Evolutionary conservation across 192 early-diverging fungal genomes (phyloP).

Genomic region (Rhizophagus clarus): DNA sequence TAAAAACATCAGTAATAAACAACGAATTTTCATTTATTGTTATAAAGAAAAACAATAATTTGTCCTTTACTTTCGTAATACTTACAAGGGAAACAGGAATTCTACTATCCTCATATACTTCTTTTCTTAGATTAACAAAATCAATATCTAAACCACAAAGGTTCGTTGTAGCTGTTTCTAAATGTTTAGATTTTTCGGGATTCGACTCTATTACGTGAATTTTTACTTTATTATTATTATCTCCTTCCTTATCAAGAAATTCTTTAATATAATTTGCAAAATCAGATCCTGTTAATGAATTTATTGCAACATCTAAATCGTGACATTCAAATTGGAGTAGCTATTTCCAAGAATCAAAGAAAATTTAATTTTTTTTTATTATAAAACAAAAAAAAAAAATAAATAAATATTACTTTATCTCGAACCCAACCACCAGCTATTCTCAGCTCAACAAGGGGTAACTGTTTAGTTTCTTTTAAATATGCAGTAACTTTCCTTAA

Average conservation of each 20-base stretch:
- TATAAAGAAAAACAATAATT: neutral
- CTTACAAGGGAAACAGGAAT: slow-evolving; percentile 72
- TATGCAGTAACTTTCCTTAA: slow-evolving; percentile 62
- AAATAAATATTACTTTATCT: slow-evolving; percentile 76
- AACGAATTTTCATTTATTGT: neutral
- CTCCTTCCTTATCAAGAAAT: slow-evolving; percentile 53
- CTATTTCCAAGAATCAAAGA: slow-evolving; percentile 36
- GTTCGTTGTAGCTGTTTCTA: slow-evolving; percentile 93
- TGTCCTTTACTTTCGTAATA: neutral
- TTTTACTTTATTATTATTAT: slow-evolving; percentile 35
- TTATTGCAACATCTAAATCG: slow-evolving; percentile 95
- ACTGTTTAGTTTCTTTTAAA: slow-evolving; percentile 47
- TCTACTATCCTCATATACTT: slow-evolving; percentile 82
- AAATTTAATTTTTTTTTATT: too few species aligned
- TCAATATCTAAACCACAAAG: slow-evolving; percentile 81
- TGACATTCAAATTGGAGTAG: slow-evolving; percentile 83
- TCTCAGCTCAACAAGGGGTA: slow-evolving; percentile 66
- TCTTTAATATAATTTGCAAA: slow-evolving; percentile 79
- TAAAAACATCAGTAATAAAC: neutral
- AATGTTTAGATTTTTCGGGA: slow-evolving; percentile 95
- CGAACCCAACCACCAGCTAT: slow-evolving; percentile 99
- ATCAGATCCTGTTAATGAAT: slow-evolving; percentile 90
- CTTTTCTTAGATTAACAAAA: slow-evolving; percentile 95
- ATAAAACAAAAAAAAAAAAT: neutral
- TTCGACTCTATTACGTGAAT: slow-evolving; percentile 89